Percentiles rank a stretch among this genome's conserved stretches.
These are phyloP conservation scores for Cryptosporidium ubiquitum DNA, from an alignment of 169 alveolate species.

Conservation along the genomic window DNA sequence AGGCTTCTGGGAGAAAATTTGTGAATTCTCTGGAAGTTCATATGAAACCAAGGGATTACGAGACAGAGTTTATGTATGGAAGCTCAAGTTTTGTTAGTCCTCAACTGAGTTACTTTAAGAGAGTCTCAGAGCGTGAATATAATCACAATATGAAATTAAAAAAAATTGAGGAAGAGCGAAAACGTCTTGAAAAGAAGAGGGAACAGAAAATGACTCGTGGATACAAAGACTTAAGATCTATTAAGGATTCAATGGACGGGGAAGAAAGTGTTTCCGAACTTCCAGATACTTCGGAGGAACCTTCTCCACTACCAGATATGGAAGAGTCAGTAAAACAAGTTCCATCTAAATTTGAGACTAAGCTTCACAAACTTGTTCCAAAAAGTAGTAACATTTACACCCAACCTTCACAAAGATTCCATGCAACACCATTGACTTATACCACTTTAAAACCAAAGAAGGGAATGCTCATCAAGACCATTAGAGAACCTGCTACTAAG, in stretches of 20 bases:
- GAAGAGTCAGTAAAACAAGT: background rate
- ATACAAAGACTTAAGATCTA: slow-evolving; percentile 7
- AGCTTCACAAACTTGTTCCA: slow-evolving; percentile 35
- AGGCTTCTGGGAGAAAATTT: slow-evolving; percentile 24
- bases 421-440: background rate
- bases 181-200: slow-evolving; percentile 22
- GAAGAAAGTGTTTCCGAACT: slow-evolving; percentile 39
- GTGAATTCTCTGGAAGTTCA: slow-evolving; percentile 11
- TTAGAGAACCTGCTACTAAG: background rate
- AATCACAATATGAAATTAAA: slow-evolving; percentile 7
- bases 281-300: slow-evolving; percentile 36
- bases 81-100: slow-evolving; percentile 2
- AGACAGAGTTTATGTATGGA: slow-evolving; percentile 42
- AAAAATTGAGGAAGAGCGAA: slow-evolving; percentile 32
- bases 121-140: slow-evolving; percentile 69
- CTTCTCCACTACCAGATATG: slow-evolving; percentile 52
- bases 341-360: slow-evolving; percentile 28
- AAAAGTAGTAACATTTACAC: slow-evolving; percentile 2
- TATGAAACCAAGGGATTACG: slow-evolving; percentile 38
- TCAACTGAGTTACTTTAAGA: slow-evolving; percentile 24
- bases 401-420: slow-evolving; percentile 12
- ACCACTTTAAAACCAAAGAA: slow-evolving; percentile 36
- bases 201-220: slow-evolving; percentile 31
- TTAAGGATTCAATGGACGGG: background rate
- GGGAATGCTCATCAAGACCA: background rate